phyloP scores from a whole-genome alignment of 2,329 filamentous ascomycete genomes.

The Fusarium hostae region DNA sequence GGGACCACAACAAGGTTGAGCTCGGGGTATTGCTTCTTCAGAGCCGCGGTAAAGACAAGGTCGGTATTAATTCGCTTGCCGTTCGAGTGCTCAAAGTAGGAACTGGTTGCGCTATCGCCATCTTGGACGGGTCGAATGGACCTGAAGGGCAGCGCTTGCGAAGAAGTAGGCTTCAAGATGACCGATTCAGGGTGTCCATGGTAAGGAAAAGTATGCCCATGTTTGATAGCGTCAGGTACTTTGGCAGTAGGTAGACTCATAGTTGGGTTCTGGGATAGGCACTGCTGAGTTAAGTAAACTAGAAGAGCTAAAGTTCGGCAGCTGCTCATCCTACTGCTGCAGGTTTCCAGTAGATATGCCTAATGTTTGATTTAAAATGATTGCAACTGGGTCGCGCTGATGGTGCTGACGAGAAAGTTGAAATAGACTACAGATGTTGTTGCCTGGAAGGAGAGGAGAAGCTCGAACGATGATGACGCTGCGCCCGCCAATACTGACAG shows the following conservation, averaged over 20 bases:
- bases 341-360: accelerated
- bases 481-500: background rate
- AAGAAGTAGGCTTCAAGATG: too few relatives aligned
- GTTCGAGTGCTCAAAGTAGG: background rate
- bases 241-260: background rate
- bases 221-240: accelerated
- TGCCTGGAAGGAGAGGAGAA: background rate
- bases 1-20: background rate
- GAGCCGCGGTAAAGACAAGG: background rate
- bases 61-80: background rate
- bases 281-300: accelerated
- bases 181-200: too few relatives aligned
- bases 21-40: background rate
- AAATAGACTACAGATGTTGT: background rate
- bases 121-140: background rate
- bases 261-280: background rate
- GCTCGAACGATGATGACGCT: background rate
- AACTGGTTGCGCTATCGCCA: background rate
- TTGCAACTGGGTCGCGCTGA: accelerated
- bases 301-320: background rate
- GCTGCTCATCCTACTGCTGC: background rate
- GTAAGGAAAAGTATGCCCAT: background rate
- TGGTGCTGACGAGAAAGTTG: background rate
- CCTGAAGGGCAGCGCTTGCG: accelerated
- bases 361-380: accelerated